Evolutionary conservation across 2,329 filamentous ascomycete genomes (phyloP), one percentile per base, ranked within the genome.

Genomic region (Nothophaeocryptopus gaeumannii): DNA sequence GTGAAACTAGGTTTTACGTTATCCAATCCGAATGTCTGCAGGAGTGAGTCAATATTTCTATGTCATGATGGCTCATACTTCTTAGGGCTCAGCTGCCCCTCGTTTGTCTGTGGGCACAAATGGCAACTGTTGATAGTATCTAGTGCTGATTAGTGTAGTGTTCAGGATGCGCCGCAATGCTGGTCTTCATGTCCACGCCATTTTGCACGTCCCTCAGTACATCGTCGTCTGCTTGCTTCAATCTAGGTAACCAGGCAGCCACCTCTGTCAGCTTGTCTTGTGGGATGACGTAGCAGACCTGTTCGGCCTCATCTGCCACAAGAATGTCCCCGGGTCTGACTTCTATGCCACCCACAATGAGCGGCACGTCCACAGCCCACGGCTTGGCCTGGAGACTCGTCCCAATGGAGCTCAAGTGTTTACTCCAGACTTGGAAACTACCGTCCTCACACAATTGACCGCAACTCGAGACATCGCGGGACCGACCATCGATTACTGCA

Each of bases 211-310:
- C 85, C 39, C 77, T 74, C 65, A 72, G 59, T 15, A 74, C 71
- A 52, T 60, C 70, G 53, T 74, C 72, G 54, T 76, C 73, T 2
- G 69, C 71, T 16, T 60, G 62, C 41, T 71, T 69, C 34, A 75
- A 54, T 55, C 57, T 62, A 9, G 83, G 82, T 57, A 86, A 72
- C 56, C 88, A 62, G 41, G 79, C 78, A 10, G 88, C 62, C 14
- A 88, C 79, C 40, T 78, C 75, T 9, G 76, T 73, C 8, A 89
- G 65, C 60, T 81, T 79, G 31, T 75, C 76, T 40, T 72, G 70
- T 1, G 86, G 86, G 50, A 90, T 85, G 26, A 81, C 76, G 10
- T 88, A 85, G 1, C 86, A 79, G 0, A 84, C 86, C 56, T 68
- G 67, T 58, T 88, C 86, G n/a, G 73, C 70, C 4, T 81, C 77